Percentiles rank a stretch among this genome's conserved stretches.
These are phyloP conservation scores for Infundibulicybe gibba DNA, from an alignment of 768 basidiomycete genomes.

Conservation along the genomic window DNA sequence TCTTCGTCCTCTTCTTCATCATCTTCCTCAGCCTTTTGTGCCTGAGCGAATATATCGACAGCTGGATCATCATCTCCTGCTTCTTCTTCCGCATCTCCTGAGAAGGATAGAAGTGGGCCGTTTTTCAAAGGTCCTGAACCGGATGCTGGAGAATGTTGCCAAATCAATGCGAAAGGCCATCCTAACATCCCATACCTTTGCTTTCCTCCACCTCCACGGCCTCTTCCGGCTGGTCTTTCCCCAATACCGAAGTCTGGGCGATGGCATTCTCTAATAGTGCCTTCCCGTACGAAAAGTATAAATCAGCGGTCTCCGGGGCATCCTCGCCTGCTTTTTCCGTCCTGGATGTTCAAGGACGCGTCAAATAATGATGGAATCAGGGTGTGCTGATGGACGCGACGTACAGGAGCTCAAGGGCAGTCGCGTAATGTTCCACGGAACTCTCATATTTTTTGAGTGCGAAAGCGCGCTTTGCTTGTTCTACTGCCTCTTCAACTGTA, in stretches of 20 bases:
- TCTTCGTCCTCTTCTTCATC: conserved; percentile 57
- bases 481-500: conserved; percentile 56
- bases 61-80: conserved; percentile 46
- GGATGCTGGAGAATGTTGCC: conserved; percentile 17
- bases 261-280: conserved; percentile 93
- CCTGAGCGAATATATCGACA: conserved; percentile 64
- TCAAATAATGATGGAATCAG: conserved; percentile 5
- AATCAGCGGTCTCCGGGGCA: conserved; percentile 78
- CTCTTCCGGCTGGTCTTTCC: conserved; percentile 66
- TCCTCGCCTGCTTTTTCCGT: conserved; percentile 76
- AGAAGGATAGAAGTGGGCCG: conserved; percentile 72
- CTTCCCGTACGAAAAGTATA: conserved; percentile 90
- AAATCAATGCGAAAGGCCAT: conserved; percentile 1
- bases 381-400: conserved; percentile 32
- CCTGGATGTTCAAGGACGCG: conserved; percentile 33
- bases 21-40: conserved; percentile 45
- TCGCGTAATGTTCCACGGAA: conserved; percentile 80
- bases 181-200: conserved; percentile 19
- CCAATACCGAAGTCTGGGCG: conserved; percentile 79
- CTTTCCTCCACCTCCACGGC: conserved; percentile 38
- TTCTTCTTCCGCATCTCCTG: conserved; percentile 70
- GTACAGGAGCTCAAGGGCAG: conserved; percentile 79
- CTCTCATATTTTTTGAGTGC: conserved; percentile 85
- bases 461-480: conserved; percentile 85
- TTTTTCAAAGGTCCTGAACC: conserved; percentile 32